Evolutionary conservation across 768 basidiomycete genomes (phyloP), one percentile per base, ranked within the genome.

Genomic region (Pisolithus marmoratus): DNA sequence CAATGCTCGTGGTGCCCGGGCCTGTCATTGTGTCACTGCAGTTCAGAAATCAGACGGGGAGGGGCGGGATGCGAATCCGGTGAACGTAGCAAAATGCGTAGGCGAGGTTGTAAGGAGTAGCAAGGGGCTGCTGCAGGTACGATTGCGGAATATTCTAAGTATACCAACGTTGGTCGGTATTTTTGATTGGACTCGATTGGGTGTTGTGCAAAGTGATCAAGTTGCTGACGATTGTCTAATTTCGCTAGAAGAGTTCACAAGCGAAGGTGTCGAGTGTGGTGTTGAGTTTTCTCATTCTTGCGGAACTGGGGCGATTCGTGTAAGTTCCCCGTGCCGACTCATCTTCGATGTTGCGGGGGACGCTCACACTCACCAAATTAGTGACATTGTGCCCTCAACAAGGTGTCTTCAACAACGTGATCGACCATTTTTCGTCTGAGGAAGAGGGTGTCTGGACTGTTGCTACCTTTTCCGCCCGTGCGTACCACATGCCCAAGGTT

Each of bases 301-400:
- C 96, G 43, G 96, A 98, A 67, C 78, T 98, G 38, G 96, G 95
- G 31, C 85, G 94, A 31, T 85, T 84, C 61, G 84, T 90, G 94
- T 96, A 53, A 72, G 37, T 51, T 2, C 36, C 17, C 34, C 19
- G 14, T 31, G 6, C 20, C n/a, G 15, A 12, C 29, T 48, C 48
- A 36, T 38, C 48, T 43, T 48, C 34, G 12, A 8, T 15, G 2
- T 37, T 29, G n/a, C 20, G 6, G 6, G 14, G 15, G n/a, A n/a
- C 8, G 14, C 14, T 29, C 24, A 15, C 29, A 26, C 49, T n/a
- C 5, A 8, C 48, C 56, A 26, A 50, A 49, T 50, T 15, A 98
- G 94, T 57, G 95, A 98, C 61, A 86, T 98, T n/a, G 81, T 83
- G 86, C 1, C 75, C 75, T 24, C 87, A 94, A 62, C 72, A 77